These are phyloP conservation scores for Hymenoscyphus linearis DNA, from an alignment of 2,329 filamentous ascomycete genomes.

Conservation along the genomic window DNA sequence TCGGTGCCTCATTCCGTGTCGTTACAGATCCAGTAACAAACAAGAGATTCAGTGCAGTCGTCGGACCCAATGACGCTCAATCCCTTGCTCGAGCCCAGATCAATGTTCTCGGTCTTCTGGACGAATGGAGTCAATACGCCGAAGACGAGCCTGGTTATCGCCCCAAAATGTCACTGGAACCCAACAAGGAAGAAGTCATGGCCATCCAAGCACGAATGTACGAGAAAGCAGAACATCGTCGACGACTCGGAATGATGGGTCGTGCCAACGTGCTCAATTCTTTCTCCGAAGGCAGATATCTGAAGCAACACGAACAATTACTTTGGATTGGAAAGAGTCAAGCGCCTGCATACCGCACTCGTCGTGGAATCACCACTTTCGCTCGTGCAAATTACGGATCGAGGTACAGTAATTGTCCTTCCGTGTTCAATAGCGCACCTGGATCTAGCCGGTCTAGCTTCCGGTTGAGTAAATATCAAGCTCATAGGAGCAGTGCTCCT, in stretches of 20 bases:
- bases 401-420: not conserved
- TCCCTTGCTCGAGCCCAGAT: conserved; percentile 57
- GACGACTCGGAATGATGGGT: conserved; percentile 53
- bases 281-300: conserved; percentile 54
- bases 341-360: not conserved
- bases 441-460: not conserved
- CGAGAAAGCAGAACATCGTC: conserved; percentile 47
- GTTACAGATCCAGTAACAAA: conserved; percentile 47
- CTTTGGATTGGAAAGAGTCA: conserved; percentile 40
- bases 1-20: conserved; percentile 49
- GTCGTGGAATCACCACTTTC: not conserved
- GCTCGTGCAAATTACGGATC: not conserved
- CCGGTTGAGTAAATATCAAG: not conserved
- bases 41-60: conserved; percentile 53
- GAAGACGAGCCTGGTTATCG: conserved; percentile 35
- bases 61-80: conserved; percentile 57
- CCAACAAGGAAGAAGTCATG: conserved; percentile 44
- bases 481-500: not conserved
- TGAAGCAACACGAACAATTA: conserved; percentile 58
- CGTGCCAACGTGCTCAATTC: conserved; percentile 53
- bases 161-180: conserved; percentile 34
- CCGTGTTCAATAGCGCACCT: not conserved
- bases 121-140: conserved; percentile 54
- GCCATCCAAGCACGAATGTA: conserved; percentile 52
- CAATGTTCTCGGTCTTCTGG: conserved; percentile 54